Percentiles rank a stretch among this genome's conserved stretches.
phyloP scores from a whole-genome alignment of 2,329 filamentous ascomycete genomes.

The Nothophoma quercina region DNA sequence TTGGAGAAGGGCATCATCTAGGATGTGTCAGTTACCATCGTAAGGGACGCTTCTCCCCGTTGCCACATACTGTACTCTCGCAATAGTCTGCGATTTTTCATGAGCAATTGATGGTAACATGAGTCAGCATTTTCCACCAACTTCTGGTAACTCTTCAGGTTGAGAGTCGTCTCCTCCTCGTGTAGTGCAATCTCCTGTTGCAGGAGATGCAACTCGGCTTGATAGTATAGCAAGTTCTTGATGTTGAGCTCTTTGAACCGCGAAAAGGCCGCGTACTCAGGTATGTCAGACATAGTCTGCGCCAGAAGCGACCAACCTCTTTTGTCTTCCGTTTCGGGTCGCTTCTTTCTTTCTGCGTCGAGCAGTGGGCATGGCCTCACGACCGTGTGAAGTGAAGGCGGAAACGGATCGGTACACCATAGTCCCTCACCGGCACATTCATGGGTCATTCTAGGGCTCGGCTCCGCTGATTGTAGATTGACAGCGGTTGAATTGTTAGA shows the following conservation, averaged over 20 bases:
- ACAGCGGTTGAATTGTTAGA: too few species aligned
- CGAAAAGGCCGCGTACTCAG: constrained; percentile 9
- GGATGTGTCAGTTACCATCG: not conserved
- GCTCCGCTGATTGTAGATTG: too few species aligned
- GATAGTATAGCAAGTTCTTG: constrained; percentile 1
- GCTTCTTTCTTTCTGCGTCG: too few species aligned
- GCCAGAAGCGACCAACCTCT: constrained; percentile 6
- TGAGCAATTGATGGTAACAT: not conserved
- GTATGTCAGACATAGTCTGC: not conserved
- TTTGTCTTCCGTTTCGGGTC: too few species aligned
- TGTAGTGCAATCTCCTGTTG: not conserved
- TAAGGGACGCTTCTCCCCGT: too few species aligned
- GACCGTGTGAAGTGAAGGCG: too few species aligned
- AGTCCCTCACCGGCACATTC: too few species aligned
- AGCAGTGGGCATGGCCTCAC: too few species aligned
- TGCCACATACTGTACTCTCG: constrained; percentile 3
- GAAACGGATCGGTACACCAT: too few species aligned
- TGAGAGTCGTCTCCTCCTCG: not conserved
- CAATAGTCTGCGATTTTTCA: not conserved
- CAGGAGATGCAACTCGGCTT: not conserved
- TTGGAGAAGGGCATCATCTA: constrained; percentile 6
- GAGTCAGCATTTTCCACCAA: not conserved
- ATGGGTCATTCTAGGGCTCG: too few species aligned
- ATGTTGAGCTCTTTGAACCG: not conserved
- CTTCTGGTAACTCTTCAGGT: not conserved